Evolutionary conservation across 2,329 filamentous ascomycete genomes (phyloP), one percentile per base, ranked within the genome.

Genomic region (Drechslerella dactyloides): DNA sequence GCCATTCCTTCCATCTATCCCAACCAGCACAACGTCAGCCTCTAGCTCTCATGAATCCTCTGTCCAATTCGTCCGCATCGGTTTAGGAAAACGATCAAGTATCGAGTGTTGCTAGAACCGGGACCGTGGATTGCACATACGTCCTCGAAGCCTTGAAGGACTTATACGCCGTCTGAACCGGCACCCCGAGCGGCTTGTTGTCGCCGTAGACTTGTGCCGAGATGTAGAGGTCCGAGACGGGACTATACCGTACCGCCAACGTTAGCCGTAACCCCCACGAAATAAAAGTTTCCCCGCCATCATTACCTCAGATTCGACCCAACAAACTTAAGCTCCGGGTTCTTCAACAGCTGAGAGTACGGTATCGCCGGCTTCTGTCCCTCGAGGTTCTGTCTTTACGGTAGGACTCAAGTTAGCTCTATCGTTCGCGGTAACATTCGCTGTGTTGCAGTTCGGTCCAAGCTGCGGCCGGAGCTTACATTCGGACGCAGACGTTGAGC

Each of bases 151-250:
- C 85, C 78, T 92, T 91, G 79, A 99, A 97, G 6, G 91, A 82
- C 78, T 92, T 96, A 81, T 97, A 97, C 23, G 91, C 86, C 1
- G 94, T 99, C 79, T 97, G 93, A 10, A 96, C 85, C 0, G 92
- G 90, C 0, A 97, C 90, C 0, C 93, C 96, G 75, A 99, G 82
- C 37, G 93, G 92, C 79, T 99, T 99, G 27, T 93, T 97, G 77
- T 96, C 92, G 11, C 93, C 91, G 89, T 93, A 99, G 77, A 97
- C 85, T 80, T 97, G 94, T 7, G 89, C 90, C 0, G 93, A 97
- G 54, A 96, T 88, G 78, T 93, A 97, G 53, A 99, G 87, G 79
- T 99, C 94, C 24, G 92, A 97, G 78, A 89, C 83, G 0, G 89
- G 83, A 79, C 90, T 92, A 74, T 61, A 70, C 35, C 44, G n/a